A percentile compares a stretch with the other conserved stretches of the same genome.
These are phyloP conservation scores for Trichosporon sp. DNA, from an alignment of 1,284 basidiomycete genomes.

Conservation along the genomic window DNA sequence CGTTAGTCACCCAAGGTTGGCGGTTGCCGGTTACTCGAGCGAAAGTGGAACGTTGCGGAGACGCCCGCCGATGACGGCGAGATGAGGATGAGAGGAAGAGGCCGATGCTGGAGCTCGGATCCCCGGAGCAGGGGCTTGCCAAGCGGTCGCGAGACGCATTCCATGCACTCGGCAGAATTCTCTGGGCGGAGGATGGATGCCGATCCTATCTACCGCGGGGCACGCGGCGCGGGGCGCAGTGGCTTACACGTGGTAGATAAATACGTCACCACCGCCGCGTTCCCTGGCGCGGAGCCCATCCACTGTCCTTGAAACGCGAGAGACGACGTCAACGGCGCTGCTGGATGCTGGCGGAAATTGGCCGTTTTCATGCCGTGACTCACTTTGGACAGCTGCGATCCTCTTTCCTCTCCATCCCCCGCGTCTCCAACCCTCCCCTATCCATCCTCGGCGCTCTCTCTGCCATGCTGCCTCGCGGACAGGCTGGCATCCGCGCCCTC, in stretches of 20 bases:
- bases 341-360: neutral
- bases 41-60: neutral
- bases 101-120: neutral
- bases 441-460: neutral
- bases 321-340: slow-evolving; percentile 3
- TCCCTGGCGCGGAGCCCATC: neutral
- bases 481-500: neutral
- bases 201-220: neutral
- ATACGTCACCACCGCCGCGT: neutral
- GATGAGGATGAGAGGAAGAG: neutral
- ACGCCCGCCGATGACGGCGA: neutral
- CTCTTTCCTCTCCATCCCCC: neutral
- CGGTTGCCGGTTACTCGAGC: neutral
- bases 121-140: neutral
- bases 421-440: too few relatives aligned
- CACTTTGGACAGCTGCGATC: neutral
- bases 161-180: neutral
- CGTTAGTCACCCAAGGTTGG: neutral
- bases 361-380: neutral
- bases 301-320: neutral
- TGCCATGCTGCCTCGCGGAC: neutral
- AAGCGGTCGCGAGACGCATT: neutral
- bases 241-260: neutral
- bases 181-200: neutral
- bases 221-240: neutral